These are phyloP conservation scores for Aspergillus diversus DNA, from an alignment of 495 filamentous ascomycete genomes.

Conservation along the genomic window DNA sequence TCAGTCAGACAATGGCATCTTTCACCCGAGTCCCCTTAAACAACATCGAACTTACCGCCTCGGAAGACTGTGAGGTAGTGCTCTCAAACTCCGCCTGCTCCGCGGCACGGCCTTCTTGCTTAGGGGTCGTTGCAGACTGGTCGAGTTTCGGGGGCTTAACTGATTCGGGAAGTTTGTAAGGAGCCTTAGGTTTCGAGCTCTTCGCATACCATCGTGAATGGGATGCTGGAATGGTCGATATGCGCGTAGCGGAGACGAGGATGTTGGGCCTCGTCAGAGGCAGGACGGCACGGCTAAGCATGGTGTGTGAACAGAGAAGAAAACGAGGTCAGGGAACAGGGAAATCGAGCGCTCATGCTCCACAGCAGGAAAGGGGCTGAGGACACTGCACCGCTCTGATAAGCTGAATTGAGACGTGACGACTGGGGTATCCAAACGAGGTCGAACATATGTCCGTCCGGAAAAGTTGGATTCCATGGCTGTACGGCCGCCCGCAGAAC, in stretches of 20 bases:
- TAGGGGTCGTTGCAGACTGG: slow-evolving; percentile 27
- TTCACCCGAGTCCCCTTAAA: slow-evolving; percentile 6
- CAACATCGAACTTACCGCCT: slow-evolving; percentile 33
- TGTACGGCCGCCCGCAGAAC: slow-evolving; percentile 27
- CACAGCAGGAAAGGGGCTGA: slow-evolving; percentile 10
- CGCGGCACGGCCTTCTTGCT: slow-evolving; percentile 39
- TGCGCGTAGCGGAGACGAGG: slow-evolving; percentile 42
- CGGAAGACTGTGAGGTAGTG: slow-evolving; percentile 32
- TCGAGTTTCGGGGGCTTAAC: slow-evolving; percentile 35
- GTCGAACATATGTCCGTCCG: too few relatives aligned
- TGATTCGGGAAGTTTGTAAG: slow-evolving; percentile 48
- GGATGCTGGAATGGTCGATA: slow-evolving; percentile 37
- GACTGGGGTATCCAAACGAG: too few relatives aligned
- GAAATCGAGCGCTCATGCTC: slow-evolving; percentile 35
- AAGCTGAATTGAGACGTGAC: background rate
- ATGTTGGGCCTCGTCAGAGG: slow-evolving; percentile 50
- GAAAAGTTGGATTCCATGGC: slow-evolving; percentile 9
- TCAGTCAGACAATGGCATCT: slow-evolving; percentile 27
- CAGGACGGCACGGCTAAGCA: slow-evolving; percentile 52
- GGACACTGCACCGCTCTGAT: background rate
- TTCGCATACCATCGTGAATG: slow-evolving; percentile 53
- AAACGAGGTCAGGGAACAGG: slow-evolving; percentile 3
- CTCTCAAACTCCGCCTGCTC: slow-evolving; percentile 52
- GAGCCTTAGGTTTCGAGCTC: slow-evolving; percentile 47
- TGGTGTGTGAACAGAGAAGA: slow-evolving; percentile 25